Evolutionary conservation across 78 protist genomes (phyloP), one percentile per base, ranked within the genome.

Genomic region (Planoprotostelium fungivorum): DNA sequence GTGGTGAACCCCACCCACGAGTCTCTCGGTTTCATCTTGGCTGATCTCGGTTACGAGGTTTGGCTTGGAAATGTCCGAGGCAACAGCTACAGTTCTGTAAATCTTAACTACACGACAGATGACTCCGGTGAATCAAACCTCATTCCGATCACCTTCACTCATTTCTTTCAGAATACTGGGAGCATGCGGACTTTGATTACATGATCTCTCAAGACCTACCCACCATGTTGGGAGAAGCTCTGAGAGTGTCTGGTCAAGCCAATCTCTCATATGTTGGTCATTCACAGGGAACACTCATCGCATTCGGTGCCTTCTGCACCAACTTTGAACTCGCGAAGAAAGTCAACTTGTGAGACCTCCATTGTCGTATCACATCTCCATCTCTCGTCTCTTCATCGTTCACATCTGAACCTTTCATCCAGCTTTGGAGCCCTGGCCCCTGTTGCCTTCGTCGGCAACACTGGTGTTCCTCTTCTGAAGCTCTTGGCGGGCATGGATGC

Each of bases 1-100:
- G 16, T 85, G 31, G 91, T 89, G 85, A 87, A 84, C 34, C 86
- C 87, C 87, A 88, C 89, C 39, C 88, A 89, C 38, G 93, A 93
- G 39, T 89, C 91, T 86, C 86, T 93, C 36, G 96, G 93, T 31
- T 90, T 73, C 36, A 88, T 93, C 31, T 83, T 93, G 38, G 93
- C 94, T 0, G 93, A 94, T 88, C 87, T 38, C 1, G 96, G 96
- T 9, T 94, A 86, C 38, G 96, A 94, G 90, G 93, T 92, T n/a
- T 94, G 94, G 94, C 38, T 94, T 38, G 36, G 37, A n/a, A 94
- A 94, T 89, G 89, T 86, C 35, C 63, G 96, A 34, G 96, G 96
- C 23, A 94, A 93, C 37, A 63, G 83, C 10, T 92, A 92, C 85
- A 84, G 88, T 37, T 51, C 85, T 34, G 38, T 87, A 29, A 83